Evolutionary conservation across 1,139 yeast genomes (phyloP), one percentile per base, ranked within the genome.

Genomic region (Geotrichum histeridarum): DNA sequence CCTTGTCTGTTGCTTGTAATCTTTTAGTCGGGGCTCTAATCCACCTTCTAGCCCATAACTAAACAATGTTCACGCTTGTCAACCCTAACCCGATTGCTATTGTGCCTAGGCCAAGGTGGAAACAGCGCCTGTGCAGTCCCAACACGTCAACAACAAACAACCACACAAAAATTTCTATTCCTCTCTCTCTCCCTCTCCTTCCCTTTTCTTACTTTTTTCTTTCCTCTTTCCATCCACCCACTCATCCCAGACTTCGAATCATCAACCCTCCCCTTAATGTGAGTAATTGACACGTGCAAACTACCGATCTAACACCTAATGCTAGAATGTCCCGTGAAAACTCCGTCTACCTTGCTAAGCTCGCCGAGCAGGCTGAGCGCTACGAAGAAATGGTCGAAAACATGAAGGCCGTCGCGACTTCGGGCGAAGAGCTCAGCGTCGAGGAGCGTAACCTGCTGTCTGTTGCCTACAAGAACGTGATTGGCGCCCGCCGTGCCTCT

Each of bases 351-450:
- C 85, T 91, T 72, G 98, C 98, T 73, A 90, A 93, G 73, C 86
- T 93, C 74, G 96, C 97, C 72, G 98, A 91, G 79, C 98, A 93
- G 81, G 98, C 99, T 69, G 99, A 93, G 78, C 95, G 98, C 78
- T 93, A 93, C 75, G 98, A 93, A 77, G 98, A 93, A 78, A 91
- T 90, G 98, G 99, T 91, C 69, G 95, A 87, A 73, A 88, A 88
- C 77, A 93, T 93, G 98, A 93, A 91, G 77, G 89, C 89, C 59
- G 97, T 91, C 70, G 96, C 96, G 67, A 87, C 95, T 57, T 83
- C 95, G 54, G 96, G 96, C 61, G 91, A 89, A 75, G 98, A 93
- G 75, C 80, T 93, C 69, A 84, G 96, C 41, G 97, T 93, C 62
- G 99, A 93, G 77, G 99, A 93, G 79, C 93, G 99, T 76, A 93